Evolutionary conservation across 371 early-diverging fungal genomes (phyloP).

Genomic region (Rhizopus delemar): DNA sequence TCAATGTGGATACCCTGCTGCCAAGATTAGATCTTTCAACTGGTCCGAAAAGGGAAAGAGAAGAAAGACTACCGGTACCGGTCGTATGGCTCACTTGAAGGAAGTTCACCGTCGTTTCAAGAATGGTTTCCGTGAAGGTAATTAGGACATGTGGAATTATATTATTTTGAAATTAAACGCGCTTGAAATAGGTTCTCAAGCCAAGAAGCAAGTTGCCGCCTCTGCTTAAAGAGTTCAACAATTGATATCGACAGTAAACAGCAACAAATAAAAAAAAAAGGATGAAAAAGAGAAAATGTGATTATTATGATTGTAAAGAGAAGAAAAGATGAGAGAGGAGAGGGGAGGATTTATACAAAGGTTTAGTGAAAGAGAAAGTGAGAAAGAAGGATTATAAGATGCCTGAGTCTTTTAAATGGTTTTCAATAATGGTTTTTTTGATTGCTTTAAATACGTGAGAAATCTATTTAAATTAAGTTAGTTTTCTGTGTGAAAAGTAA

Average conservation of each 20-base stretch:
- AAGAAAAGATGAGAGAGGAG: not conserved
- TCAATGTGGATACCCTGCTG: slow-evolving; percentile 97
- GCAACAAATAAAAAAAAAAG: no score
- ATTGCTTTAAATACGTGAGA: slow-evolving; percentile 68
- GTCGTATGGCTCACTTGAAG: slow-evolving; percentile 96
- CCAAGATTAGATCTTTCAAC: slow-evolving; percentile 93
- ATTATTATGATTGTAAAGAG: not conserved
- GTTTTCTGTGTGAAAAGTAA: not conserved
- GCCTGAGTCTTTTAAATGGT: slow-evolving; percentile 56
- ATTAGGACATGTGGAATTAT: not conserved
- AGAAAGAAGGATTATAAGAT: slow-evolving; percentile 35
- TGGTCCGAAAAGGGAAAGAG: slow-evolving; percentile 95
- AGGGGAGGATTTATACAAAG: not conserved
- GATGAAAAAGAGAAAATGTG: not conserved
- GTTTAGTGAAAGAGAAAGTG: not conserved
- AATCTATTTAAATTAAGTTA: slow-evolving; percentile 3
- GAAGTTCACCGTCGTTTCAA: slow-evolving; percentile 86
- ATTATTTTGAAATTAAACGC: not conserved
- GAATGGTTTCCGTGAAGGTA: slow-evolving; percentile 92
- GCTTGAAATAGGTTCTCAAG: not conserved
- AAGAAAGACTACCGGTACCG: slow-evolving; percentile 97
- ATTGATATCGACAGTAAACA: not conserved
- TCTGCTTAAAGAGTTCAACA: not conserved
- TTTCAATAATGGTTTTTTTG: slow-evolving; percentile 66
- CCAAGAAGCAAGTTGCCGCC: slow-evolving; percentile 3